Evolutionary conservation across 1,284 basidiomycete species (phyloP).

Genomic region (Gastroboletus turbinatus): DNA sequence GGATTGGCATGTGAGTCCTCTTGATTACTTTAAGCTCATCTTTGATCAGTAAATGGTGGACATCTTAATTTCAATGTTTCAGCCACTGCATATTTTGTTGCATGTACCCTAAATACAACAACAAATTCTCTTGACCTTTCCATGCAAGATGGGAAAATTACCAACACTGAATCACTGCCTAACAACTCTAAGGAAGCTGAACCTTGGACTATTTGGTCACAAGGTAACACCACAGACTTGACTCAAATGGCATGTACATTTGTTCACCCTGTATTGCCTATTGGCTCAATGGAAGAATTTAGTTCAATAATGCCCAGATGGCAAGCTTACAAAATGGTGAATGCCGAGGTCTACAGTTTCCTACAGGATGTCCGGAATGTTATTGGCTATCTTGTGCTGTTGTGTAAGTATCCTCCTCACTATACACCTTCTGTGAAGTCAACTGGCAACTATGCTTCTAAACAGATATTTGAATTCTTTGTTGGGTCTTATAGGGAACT

Average conservation of each 20-base stretch:
- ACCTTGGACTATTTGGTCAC: conserved; percentile 3
- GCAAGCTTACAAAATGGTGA: rapidly evolving
- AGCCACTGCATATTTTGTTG: conserved; percentile 3
- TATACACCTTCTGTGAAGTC: not conserved
- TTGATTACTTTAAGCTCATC: not conserved
- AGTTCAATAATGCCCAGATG: not conserved
- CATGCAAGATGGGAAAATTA: too few species aligned
- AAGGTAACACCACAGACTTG: not conserved
- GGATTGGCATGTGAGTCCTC: not conserved
- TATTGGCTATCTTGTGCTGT: rapidly evolving
- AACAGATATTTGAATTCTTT: not conserved
- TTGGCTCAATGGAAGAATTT: not conserved
- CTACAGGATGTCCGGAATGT: not conserved
- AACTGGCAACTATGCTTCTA: not conserved
- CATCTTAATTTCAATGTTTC: not conserved
- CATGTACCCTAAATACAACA: conserved; percentile 5
- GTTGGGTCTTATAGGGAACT: not conserved
- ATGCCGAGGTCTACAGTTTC: not conserved
- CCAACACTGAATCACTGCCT: too few species aligned
- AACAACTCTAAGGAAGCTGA: not conserved
- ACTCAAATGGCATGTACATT: not conserved
- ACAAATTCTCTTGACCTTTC: too few species aligned
- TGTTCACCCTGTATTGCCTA: not conserved
- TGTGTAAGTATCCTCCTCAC: not conserved
- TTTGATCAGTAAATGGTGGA: not conserved